Conservation (phyloP, 345 rosid species). For the Leavenworthia alabamica region DNA sequence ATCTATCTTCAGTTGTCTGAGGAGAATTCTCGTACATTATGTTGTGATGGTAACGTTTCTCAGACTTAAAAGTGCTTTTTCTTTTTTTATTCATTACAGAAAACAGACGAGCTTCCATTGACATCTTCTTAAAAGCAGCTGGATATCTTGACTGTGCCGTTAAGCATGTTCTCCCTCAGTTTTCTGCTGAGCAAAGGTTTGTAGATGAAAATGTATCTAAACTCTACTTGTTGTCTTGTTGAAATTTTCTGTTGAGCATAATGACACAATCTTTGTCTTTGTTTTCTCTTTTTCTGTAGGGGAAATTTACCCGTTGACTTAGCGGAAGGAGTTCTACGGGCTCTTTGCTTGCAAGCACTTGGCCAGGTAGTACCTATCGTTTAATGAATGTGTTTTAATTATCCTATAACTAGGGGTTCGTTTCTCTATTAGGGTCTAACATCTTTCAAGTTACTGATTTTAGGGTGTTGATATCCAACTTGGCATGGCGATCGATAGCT, state of each 20-base stretch:
- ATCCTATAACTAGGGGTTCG: not conserved
- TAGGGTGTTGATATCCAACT: slow-evolving; percentile 98
- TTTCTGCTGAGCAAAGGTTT: slow-evolving; percentile 72
- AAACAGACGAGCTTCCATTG: slow-evolving; percentile 76
- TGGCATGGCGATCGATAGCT: slow-evolving; percentile 96
- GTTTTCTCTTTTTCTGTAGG: slow-evolving; percentile 39
- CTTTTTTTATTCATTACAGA: slow-evolving; percentile 39
- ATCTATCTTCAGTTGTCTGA: not conserved
- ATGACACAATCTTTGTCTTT: not conserved
- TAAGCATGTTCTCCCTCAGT: slow-evolving; percentile 80
- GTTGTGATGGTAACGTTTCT: not conserved
- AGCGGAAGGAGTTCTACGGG: slow-evolving; percentile 85
- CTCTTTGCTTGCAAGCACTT: slow-evolving; percentile 88
- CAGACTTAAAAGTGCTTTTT: not conserved
- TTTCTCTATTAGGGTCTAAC: slow-evolving; percentile 11
- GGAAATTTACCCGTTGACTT: slow-evolving; percentile 89
- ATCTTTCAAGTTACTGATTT: slow-evolving; percentile 13
- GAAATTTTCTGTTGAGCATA: not conserved
- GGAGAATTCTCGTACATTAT: not conserved
- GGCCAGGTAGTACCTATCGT: slow-evolving; percentile 64
- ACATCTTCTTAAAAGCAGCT: slow-evolving; percentile 94
- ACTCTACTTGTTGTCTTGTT: not conserved
- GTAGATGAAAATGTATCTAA: slow-evolving; percentile 4
- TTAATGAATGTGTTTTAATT: slow-evolving; percentile 15
- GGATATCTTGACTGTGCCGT: slow-evolving; percentile 95